Percentiles rank a stretch among this genome's conserved stretches.
These are phyloP conservation scores for Mayamaea pseudoterrestris DNA, from an alignment of 108 stramenopile genomes.

Conservation along the genomic window DNA sequence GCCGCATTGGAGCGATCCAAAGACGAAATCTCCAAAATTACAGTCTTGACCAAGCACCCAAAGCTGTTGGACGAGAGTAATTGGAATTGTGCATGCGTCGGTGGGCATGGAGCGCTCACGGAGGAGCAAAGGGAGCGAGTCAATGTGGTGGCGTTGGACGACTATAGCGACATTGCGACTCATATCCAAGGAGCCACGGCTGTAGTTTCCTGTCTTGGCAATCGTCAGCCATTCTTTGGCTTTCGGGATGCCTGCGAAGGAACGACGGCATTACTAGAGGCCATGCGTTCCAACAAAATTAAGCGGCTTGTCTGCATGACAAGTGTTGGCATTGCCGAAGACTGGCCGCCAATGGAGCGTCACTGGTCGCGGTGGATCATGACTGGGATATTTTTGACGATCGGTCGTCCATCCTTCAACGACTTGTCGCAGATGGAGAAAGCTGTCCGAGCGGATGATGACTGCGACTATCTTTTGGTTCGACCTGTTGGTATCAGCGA, in stretches of 20 bases:
- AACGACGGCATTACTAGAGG: slow-evolving; percentile 35
- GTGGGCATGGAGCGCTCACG: slow-evolving; percentile 20
- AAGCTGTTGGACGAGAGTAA: slow-evolving; percentile 32
- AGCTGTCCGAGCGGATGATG: slow-evolving; percentile 12
- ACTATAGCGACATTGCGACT: slow-evolving; percentile 1
- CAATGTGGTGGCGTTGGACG: background rate
- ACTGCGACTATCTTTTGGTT: slow-evolving; percentile 56
- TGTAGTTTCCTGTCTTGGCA: slow-evolving; percentile 61
- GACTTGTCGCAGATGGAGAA: slow-evolving; percentile 33
- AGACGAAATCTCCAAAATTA: slow-evolving; percentile 21
- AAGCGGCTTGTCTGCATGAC: slow-evolving; percentile 35
- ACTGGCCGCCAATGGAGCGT: slow-evolving; percentile 33
- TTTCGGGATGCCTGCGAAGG: slow-evolving; percentile 27
- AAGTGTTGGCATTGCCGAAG: slow-evolving; percentile 39
- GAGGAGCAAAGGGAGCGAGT: slow-evolving; percentile 4
- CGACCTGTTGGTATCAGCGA: slow-evolving; percentile 57
- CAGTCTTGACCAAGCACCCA: slow-evolving; percentile 40
- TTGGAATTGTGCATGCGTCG: slow-evolving; percentile 57
- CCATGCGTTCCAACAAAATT: slow-evolving; percentile 34
- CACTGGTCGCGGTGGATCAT: slow-evolving; percentile 25
- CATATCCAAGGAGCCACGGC: slow-evolving; percentile 37
- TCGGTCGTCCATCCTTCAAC: slow-evolving; percentile 19
- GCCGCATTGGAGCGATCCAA: slow-evolving; percentile 35
- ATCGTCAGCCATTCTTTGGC: slow-evolving; percentile 41
- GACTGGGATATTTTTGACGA: slow-evolving; percentile 27